Conservation (phyloP, 352 stramenopile species). For the Globisporangium heterothallicum region DNA sequence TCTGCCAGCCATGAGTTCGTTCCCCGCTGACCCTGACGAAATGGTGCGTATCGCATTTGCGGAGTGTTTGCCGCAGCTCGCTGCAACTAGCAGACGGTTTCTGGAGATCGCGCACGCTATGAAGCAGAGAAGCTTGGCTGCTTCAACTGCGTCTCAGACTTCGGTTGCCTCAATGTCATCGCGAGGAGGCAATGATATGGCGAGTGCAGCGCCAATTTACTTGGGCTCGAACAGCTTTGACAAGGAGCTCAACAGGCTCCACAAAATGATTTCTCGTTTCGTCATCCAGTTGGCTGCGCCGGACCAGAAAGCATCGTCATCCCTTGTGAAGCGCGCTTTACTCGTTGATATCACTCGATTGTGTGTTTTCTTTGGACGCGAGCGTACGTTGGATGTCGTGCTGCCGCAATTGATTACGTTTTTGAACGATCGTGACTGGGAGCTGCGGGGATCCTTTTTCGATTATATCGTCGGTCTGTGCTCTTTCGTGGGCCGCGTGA, state of each 20-base stretch:
- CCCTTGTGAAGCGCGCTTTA: conserved; percentile 92
- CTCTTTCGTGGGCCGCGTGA: conserved; percentile 90
- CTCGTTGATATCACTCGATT: conserved; percentile 93
- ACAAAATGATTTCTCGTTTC: conserved; percentile 93
- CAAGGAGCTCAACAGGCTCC: conserved; percentile 87
- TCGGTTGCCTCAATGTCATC: conserved; percentile 21
- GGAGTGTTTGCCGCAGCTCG: conserved; percentile 89
- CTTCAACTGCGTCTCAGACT: conserved; percentile 28
- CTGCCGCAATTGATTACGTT: conserved; percentile 96
- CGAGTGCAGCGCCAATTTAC: conserved; percentile 26
- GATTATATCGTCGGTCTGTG: conserved; percentile 92
- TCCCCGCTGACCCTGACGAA: conserved; percentile 89
- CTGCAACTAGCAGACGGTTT: conserved; percentile 91
- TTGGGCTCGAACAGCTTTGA: conserved; percentile 88
- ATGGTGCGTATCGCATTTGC: conserved; percentile 95
- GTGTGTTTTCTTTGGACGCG: conserved; percentile 96
- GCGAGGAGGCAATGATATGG: conserved; percentile 36
- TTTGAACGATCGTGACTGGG: conserved; percentile 94
- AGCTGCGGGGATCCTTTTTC: conserved; percentile 88
- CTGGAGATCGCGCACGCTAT: conserved; percentile 90
- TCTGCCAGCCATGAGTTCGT: conserved; percentile 86
- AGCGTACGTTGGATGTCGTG: conserved; percentile 93
- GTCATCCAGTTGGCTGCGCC: conserved; percentile 91
- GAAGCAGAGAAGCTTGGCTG: conserved; percentile 64
- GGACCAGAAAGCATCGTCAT: conserved; percentile 87